Percentiles rank a stretch among this genome's conserved stretches.
These are phyloP conservation scores for Aspergillus proliferans DNA, from an alignment of 2,329 filamentous ascomycete genomes.

Conservation along the genomic window DNA sequence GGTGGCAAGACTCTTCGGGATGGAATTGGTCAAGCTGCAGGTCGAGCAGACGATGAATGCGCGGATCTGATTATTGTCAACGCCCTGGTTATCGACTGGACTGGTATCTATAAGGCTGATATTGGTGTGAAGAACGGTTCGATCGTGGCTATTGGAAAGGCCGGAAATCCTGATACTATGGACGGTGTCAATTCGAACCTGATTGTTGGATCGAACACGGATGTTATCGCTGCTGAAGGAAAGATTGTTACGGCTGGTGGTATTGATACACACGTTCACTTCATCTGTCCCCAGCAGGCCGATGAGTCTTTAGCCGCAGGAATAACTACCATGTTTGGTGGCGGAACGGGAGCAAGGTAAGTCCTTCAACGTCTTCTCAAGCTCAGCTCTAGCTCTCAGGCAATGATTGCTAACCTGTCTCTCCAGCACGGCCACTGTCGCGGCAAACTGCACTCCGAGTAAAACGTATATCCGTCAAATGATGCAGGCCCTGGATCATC, in stretches of 20 bases:
- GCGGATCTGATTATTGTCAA: conserved; percentile 80
- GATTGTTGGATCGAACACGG: conserved; percentile 76
- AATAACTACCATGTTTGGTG: conserved; percentile 79
- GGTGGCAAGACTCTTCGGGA: conserved; percentile 85
- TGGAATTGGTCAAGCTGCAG: conserved; percentile 84
- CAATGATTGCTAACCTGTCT: neutral
- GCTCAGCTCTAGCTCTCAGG: neutral
- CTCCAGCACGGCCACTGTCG: conserved; percentile 63
- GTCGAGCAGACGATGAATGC: conserved; percentile 60
- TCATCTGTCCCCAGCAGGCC: conserved; percentile 84
- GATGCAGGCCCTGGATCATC: conserved; percentile 70
- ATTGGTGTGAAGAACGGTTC: conserved; percentile 82
- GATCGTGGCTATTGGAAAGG: conserved; percentile 82
- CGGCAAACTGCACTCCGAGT: conserved; percentile 83
- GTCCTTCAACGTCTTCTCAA: neutral
- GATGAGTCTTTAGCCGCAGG: conserved; percentile 75
- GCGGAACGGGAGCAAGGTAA: conserved; percentile 71
- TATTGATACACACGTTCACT: conserved; percentile 80
- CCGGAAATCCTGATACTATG: conserved; percentile 90
- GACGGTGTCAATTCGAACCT: conserved; percentile 68
- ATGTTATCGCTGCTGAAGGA: conserved; percentile 79
- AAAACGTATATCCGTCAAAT: conserved; percentile 73
- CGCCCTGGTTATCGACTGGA: conserved; percentile 78
- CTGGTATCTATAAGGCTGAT: conserved; percentile 86
- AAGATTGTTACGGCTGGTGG: conserved; percentile 82